Base-by-base conservation (phyloP, 805 yeast genomes). In the Wickerhamiella nectarea region DNA sequence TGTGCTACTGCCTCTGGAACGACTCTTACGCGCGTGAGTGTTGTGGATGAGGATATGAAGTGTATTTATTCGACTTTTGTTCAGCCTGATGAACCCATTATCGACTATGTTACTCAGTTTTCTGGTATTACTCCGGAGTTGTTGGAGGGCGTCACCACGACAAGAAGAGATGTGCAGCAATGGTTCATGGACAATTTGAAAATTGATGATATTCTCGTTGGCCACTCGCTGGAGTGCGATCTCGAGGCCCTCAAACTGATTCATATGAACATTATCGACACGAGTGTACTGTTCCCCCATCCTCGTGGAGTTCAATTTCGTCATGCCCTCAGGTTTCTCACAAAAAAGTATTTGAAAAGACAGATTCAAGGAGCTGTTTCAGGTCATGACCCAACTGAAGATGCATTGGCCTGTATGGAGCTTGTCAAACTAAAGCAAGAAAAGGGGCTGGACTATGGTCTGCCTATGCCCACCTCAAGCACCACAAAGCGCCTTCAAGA, bases 221-320 rank as follows among this genome's bases (percentile, higher is more conserved):
- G 98, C 1, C 98, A 89, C 58, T 89, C 97, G 0, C 64, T 89
- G 24, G 89, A 87, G 49, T 76, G 80, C 18, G 98, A 89, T 59
- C 65, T 89, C 39, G 66, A 70, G 9, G 94, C 77, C 2, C 60
- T 91, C 56, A 70, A 71, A 51, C 52, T 91, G 12, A 69, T 76
- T 38, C 97, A 89, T 57, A 78, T 82, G 1, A 66, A 62, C 12
- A 69, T 87, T 20, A 74, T 89, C 11, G 98, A 89, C 60, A 89
- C 97, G 0, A 69, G 95, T 0, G 52, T 81, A 1, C 64, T 79
- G 9, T 66, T 43, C 61, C 85, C 85, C 43, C 95, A 86, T 57
- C 71, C 74, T n/a, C 35, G 34, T 9, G 44, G 44, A 0, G 79
- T 79, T 0, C 94, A 94, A 0, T 70, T 70, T 48, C 81, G 77